A percentile compares a stretch with the other conserved stretches of the same genome.
Evolutionary conservation across 2,329 filamentous ascomycete genomes (phyloP).

Genomic region (Chrysoporthe deuterocubensis): DNA sequence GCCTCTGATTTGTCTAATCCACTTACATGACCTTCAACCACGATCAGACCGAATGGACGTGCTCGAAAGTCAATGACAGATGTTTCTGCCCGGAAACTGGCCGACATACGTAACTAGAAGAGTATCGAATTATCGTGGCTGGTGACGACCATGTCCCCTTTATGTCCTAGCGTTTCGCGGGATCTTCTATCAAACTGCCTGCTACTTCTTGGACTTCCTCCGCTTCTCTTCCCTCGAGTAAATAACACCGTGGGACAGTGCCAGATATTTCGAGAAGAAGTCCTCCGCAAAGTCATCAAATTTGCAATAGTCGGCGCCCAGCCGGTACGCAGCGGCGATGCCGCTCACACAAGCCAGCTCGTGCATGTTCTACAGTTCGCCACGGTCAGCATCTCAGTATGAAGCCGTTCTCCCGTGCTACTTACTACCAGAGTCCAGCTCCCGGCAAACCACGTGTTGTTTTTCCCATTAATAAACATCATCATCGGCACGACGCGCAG

Average conservation of each 20-base stretch:
- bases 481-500: slow-evolving; percentile 69
- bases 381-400: background rate
- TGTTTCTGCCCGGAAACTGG: background rate
- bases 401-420: slow-evolving; percentile 21
- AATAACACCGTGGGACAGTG: slow-evolving; percentile 48
- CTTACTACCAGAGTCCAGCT: slow-evolving; percentile 71
- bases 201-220: slow-evolving; percentile 26
- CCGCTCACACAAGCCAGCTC: slow-evolving; percentile 73
- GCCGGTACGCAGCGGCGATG: slow-evolving; percentile 70
- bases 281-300: slow-evolving; percentile 58
- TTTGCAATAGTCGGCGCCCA: slow-evolving; percentile 67
- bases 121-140: background rate
- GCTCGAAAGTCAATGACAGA: background rate
- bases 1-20: slow-evolving; percentile 27
- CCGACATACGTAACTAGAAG: background rate
- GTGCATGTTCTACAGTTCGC: slow-evolving; percentile 59
- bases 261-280: slow-evolving; percentile 52
- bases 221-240: slow-evolving; percentile 43
- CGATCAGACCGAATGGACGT: background rate
- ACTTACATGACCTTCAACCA: slow-evolving; percentile 20
- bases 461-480: slow-evolving; percentile 72
- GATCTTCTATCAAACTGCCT: background rate
- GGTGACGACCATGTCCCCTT: background rate
- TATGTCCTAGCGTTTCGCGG: background rate
- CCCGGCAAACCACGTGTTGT: slow-evolving; percentile 65